Evolutionary conservation across 371 early-diverging fungal species (phyloP).

Genomic region (Rhizomucor pusillus): DNA sequence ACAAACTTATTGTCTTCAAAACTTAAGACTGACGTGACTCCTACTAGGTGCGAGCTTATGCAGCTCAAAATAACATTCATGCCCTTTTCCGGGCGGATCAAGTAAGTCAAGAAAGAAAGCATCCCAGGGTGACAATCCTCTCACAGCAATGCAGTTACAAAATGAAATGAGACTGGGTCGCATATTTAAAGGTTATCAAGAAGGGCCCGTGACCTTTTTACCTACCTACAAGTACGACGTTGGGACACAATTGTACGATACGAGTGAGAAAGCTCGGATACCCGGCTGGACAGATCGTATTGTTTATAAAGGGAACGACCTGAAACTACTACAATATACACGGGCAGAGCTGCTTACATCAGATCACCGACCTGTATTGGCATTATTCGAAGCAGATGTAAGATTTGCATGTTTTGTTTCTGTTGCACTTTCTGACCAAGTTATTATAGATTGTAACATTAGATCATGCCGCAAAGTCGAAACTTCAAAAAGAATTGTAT

Average conservation of each 20-base stretch:
- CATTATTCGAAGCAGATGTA: constrained; percentile 46
- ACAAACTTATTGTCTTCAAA: neutral
- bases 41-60: constrained; percentile 29
- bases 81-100: constrained; percentile 49
- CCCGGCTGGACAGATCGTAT: constrained; percentile 94
- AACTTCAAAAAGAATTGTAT: constrained; percentile 46
- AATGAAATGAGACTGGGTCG: constrained; percentile 59
- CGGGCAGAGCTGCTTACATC: constrained; percentile 70
- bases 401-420: neutral
- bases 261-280: constrained; percentile 80
- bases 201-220: constrained; percentile 78
- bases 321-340: constrained; percentile 47
- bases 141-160: constrained; percentile 55
- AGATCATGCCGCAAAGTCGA: constrained; percentile 39
- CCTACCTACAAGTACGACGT: constrained; percentile 96
- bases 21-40: constrained; percentile 2
- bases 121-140: too few relatives aligned
- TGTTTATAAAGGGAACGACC: constrained; percentile 58
- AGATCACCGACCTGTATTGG: constrained; percentile 72
- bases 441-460: constrained; percentile 30
- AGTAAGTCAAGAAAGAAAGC: constrained; percentile 24
- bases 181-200: constrained; percentile 79
- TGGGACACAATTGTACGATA: constrained; percentile 82
- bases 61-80: constrained; percentile 37
- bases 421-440: neutral